These are phyloP conservation scores for Bryum argenteum DNA, from an alignment of 225 moss, liverwort and hornwort species.

Conservation along the genomic window DNA sequence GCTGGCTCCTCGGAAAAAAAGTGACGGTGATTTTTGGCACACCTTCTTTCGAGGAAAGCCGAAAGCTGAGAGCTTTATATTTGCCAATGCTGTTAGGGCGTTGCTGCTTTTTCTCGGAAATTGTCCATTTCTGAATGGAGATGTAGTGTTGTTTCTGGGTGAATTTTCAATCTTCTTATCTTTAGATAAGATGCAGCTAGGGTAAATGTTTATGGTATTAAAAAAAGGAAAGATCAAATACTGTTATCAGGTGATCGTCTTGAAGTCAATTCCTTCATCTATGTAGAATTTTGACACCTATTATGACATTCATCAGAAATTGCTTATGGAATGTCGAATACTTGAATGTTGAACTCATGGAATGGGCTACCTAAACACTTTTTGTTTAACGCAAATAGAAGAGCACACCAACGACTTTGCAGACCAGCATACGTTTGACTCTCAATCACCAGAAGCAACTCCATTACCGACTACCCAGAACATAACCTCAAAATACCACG, in stretches of 20 bases:
- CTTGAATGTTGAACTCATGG: neutral
- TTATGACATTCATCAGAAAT: too few relatives aligned
- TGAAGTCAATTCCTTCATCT: neutral
- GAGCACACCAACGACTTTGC: neutral
- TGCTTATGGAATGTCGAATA: too few relatives aligned
- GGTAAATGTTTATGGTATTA: neutral
- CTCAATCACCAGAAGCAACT: neutral
- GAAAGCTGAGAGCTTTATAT: neutral
- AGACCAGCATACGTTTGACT: slow-evolving; percentile 13
- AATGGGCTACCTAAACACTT: neutral
- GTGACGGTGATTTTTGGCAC: slow-evolving; percentile 39
- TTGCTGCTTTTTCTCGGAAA: neutral
- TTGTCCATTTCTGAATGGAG: neutral
- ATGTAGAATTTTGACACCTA: too few relatives aligned
- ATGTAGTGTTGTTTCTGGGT: neutral
- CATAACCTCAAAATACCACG: too few relatives aligned
- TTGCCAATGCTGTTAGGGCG: neutral
- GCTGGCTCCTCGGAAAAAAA: slow-evolving; percentile 43
- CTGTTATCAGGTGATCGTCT: too few relatives aligned
- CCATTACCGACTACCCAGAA: too few relatives aligned
- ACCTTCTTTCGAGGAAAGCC: neutral
- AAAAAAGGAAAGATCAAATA: too few relatives aligned
- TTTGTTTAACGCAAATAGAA: neutral
- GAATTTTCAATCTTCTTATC: neutral
- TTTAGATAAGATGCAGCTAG: neutral